phyloP scores from a whole-genome alignment of 768 basidiomycete species.

The Boletus reticulatus region DNA sequence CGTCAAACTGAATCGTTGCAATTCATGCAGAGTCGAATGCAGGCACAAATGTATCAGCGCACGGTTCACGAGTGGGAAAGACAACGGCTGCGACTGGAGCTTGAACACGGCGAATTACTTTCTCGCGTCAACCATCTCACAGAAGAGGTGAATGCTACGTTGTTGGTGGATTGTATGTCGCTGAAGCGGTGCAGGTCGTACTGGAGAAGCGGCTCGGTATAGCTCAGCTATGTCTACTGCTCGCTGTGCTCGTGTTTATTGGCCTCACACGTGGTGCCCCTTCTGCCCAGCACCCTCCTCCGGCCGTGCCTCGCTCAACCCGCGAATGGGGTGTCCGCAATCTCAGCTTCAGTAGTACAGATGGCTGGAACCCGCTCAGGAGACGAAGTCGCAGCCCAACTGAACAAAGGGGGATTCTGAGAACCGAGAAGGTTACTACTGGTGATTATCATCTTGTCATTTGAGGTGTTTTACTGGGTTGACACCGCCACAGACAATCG shows the following conservation, averaged over 20 bases:
- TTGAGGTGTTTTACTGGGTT: not conserved
- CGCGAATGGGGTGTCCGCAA: constrained; percentile 58
- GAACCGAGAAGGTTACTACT: constrained; percentile 7
- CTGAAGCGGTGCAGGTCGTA: constrained; percentile 51
- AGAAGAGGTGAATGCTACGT: constrained; percentile 60
- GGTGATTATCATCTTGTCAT: constrained; percentile 4
- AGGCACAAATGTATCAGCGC: constrained; percentile 63
- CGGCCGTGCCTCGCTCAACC: constrained; percentile 26
- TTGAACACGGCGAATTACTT: constrained; percentile 69
- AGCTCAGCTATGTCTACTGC: constrained; percentile 79
- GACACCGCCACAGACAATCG: not conserved
- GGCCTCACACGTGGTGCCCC: constrained; percentile 70
- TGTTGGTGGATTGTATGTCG: not conserved
- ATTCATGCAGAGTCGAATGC: constrained; percentile 57
- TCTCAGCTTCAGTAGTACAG: constrained; percentile 56
- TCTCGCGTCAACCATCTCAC: constrained; percentile 70
- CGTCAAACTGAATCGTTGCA: not conserved
- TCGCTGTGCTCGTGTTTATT: constrained; percentile 84
- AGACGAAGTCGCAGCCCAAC: constrained; percentile 34
- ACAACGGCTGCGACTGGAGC: constrained; percentile 62
- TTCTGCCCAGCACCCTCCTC: constrained; percentile 32
- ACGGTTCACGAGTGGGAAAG: constrained; percentile 66
- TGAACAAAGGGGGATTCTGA: constrained; percentile 10
- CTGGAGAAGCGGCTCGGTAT: constrained; percentile 90
- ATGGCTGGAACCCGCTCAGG: constrained; percentile 20